phyloP scores from a whole-genome alignment of 2,329 filamentous ascomycete species.

The Phyllosticta paracitricarpa region DNA sequence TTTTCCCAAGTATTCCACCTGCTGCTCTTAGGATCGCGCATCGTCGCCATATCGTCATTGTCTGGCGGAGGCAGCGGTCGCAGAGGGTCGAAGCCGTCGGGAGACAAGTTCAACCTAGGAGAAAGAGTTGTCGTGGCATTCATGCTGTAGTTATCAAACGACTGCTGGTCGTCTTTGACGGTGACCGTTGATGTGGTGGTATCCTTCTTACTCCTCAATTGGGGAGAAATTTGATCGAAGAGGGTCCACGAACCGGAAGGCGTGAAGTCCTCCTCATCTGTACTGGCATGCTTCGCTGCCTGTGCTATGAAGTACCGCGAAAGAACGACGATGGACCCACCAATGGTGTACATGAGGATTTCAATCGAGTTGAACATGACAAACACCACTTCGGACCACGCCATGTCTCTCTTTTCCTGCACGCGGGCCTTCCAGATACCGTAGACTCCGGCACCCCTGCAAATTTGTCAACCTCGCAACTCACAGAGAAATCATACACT shows the following conservation, averaged over 20 bases:
- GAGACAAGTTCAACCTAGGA: neutral
- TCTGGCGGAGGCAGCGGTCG: constrained; percentile 4
- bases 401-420: neutral
- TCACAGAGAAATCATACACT: neutral
- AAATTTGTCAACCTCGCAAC: neutral
- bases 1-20: constrained; percentile 7
- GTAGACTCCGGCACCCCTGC: constrained; percentile 4
- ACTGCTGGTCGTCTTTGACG: neutral
- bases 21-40: constrained; percentile 6
- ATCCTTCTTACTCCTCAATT: neutral
- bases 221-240: neutral
- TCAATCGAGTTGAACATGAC: constrained; percentile 10
- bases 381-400: constrained; percentile 5
- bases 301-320: constrained; percentile 9
- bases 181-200: neutral
- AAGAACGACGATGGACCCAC: constrained; percentile 6
- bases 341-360: constrained; percentile 8
- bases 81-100: neutral
- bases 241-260: neutral
- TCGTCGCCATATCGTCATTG: neutral
- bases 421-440: constrained; percentile 8
- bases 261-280: neutral
- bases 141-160: neutral
- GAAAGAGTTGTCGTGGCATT: constrained; percentile 1
- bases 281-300: constrained; percentile 1